Conservation (phyloP, 2,329 filamentous ascomycete genomes). For the Aspergillus neoniger region DNA sequence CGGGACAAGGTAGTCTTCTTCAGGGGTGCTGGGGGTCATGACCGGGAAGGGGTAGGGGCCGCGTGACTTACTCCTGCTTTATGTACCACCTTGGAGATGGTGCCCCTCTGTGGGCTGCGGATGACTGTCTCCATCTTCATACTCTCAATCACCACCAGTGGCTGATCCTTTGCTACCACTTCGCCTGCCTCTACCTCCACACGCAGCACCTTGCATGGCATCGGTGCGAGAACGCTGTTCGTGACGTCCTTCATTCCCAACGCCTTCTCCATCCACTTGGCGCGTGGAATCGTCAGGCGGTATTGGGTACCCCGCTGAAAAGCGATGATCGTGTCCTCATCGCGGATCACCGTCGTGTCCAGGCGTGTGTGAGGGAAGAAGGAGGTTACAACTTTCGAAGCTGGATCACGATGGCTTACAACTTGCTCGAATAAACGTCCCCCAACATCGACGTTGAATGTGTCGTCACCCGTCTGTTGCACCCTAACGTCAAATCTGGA, state of each 20-base stretch:
- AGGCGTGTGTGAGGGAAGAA: conserved; percentile 83
- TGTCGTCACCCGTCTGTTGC: conserved; percentile 51
- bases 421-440: conserved; percentile 45
- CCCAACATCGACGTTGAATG: conserved; percentile 54
- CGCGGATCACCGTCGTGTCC: conserved; percentile 71
- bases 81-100: conserved; percentile 72
- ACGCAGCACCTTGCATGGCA: conserved; percentile 94
- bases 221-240: conserved; percentile 85
- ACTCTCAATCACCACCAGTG: conserved; percentile 85
- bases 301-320: conserved; percentile 71
- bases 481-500: conserved; percentile 51
- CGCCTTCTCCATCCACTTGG: conserved; percentile 84
- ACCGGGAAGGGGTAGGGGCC: conserved; percentile 2
- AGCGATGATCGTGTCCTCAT: conserved; percentile 60
- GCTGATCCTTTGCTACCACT: conserved; percentile 78
- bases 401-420: conserved; percentile 50
- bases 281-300: conserved; percentile 57
- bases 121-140: conserved; percentile 93
- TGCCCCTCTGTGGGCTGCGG: conserved; percentile 70
- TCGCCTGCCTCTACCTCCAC: conserved; percentile 86
- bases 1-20: not conserved
- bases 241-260: conserved; percentile 77
- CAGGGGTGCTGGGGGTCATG: conserved; percentile 9
- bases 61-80: conserved; percentile 66
- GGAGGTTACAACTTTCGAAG: conserved; percentile 60